These are phyloP conservation scores for Serendipita vermifera DNA, from an alignment of 768 basidiomycete species.

Conservation along the genomic window DNA sequence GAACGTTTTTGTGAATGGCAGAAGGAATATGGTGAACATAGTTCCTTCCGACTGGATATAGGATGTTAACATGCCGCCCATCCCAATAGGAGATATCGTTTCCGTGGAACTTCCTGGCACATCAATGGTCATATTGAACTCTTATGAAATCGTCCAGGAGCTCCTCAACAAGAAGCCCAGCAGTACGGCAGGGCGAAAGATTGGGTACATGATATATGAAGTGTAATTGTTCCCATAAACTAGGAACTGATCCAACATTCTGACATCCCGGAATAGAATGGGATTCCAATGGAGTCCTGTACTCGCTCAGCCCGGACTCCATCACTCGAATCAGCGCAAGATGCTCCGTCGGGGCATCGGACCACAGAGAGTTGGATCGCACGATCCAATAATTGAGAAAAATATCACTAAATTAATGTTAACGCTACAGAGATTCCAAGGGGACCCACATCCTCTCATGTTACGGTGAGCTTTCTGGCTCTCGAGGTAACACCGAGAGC, in stretches of 20 bases:
- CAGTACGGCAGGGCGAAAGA: neutral
- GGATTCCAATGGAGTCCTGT: neutral
- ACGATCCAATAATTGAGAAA: neutral
- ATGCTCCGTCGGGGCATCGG: neutral
- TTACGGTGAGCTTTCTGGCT: neutral
- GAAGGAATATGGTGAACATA: neutral
- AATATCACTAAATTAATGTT: no score
- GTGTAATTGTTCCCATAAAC: neutral
- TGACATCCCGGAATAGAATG: neutral
- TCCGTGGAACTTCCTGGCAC: neutral
- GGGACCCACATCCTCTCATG: neutral
- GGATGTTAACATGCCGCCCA: neutral
- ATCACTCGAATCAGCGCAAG: constrained; percentile 2
- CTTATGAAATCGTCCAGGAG: neutral
- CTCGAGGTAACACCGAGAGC: no score
- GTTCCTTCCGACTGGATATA: no score
- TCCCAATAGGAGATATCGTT: neutral
- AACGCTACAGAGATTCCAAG: neutral
- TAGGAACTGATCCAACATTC: no score
- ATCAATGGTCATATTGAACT: neutral
- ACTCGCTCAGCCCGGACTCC: neutral
- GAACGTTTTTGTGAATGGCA: neutral
- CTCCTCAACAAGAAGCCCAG: neutral
- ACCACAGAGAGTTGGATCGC: neutral
- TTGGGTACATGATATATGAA: neutral